These are phyloP conservation scores for Boletus barrowsii DNA, from an alignment of 768 basidiomycete genomes.

Conservation along the genomic window DNA sequence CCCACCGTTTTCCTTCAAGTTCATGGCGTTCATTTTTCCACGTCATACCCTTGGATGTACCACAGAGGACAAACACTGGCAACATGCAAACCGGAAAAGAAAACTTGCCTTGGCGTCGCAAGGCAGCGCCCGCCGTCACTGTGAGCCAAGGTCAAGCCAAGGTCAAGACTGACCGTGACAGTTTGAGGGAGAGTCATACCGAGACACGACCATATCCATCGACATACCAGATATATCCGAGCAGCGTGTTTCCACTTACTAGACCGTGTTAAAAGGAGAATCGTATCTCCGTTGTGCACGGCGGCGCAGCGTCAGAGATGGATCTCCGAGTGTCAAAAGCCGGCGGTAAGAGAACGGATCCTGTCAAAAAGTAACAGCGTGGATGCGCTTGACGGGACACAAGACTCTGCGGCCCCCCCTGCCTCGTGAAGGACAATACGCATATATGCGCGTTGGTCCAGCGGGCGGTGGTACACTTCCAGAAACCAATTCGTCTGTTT, in stretches of 20 bases:
- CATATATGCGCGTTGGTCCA: not conserved
- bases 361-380: conserved; percentile 4
- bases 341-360: not conserved
- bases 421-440: not conserved
- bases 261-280: not conserved
- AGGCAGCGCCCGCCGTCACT: not conserved
- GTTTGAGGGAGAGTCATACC: conserved; percentile 1
- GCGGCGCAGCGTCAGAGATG: conserved; percentile 15
- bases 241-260: not conserved
- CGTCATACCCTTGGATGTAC: not conserved
- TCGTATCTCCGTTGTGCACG: conserved; percentile 5
- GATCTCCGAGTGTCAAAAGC: conserved; percentile 1
- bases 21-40: not conserved
- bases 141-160: not conserved
- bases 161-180: not conserved
- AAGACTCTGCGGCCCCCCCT: not conserved
- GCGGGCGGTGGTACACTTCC: not conserved
- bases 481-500: not conserved
- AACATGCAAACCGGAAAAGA: not conserved
- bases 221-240: not conserved
- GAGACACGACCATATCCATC: not conserved
- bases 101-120: not conserved
- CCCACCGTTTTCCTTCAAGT: not conserved
- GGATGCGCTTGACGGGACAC: not conserved
- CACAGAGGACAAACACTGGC: not conserved